These are phyloP conservation scores for Fusarium bactridioides DNA, from an alignment of 2,329 filamentous ascomycete genomes.

Conservation along the genomic window DNA sequence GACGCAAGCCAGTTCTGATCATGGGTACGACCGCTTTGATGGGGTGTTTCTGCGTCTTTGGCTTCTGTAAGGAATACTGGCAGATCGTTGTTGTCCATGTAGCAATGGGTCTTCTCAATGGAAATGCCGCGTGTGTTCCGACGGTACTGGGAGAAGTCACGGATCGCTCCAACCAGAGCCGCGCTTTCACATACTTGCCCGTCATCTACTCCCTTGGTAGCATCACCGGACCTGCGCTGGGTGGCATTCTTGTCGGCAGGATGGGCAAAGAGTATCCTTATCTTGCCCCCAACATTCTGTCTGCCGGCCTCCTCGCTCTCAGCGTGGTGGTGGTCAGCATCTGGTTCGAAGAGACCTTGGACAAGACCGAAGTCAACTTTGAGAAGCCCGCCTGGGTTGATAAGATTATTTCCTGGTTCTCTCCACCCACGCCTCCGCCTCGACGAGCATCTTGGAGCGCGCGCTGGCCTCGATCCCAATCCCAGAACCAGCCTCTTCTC, in stretches of 20 bases:
- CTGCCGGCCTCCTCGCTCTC: conserved; percentile 73
- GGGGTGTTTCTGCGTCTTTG: conserved; percentile 83
- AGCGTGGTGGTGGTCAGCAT: conserved; percentile 79
- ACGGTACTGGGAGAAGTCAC: conserved; percentile 96
- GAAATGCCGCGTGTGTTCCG: conserved; percentile 92
- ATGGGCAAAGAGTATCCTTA: conserved; percentile 76
- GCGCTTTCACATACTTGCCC: conserved; percentile 91
- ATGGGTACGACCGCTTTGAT: conserved; percentile 84
- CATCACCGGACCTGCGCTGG: conserved; percentile 91
- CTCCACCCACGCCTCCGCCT: conserved; percentile 21
- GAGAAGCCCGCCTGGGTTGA: conserved; percentile 47
- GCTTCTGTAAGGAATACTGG: conserved; percentile 82
- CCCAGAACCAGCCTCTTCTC: conserved; percentile 43
- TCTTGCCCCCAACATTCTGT: conserved; percentile 81
- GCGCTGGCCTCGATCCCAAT: conserved; percentile 47
- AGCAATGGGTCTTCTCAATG: conserved; percentile 91
- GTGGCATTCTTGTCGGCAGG: conserved; percentile 79
- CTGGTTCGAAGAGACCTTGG: conserved; percentile 83
- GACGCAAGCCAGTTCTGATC: conserved; percentile 78
- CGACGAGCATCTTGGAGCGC: conserved; percentile 49
- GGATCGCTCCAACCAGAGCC: conserved; percentile 91
- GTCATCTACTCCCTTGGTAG: conserved; percentile 95
- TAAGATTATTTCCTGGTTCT: conserved; percentile 42
- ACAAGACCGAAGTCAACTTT: conserved; percentile 43
- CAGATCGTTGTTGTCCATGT: conserved; percentile 87